phyloP scores from a whole-genome alignment of 768 basidiomycete genomes.

The Auricularia heimuer region DNA sequence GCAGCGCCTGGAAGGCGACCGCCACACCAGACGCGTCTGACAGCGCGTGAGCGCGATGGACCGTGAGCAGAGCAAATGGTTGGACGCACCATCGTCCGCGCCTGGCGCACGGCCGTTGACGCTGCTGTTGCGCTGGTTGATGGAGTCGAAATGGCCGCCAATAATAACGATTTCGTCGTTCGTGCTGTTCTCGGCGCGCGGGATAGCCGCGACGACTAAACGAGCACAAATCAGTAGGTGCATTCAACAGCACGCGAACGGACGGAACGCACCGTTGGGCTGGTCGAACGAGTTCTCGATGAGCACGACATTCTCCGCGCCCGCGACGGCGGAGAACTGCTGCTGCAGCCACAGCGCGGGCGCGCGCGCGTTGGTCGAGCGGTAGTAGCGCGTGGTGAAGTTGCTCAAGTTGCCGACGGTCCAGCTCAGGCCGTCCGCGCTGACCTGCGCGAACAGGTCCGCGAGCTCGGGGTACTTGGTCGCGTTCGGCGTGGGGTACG shows the following conservation, averaged over 20 bases:
- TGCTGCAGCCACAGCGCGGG: conserved; percentile 2
- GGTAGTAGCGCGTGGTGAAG: conserved; percentile 6
- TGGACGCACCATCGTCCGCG: not conserved
- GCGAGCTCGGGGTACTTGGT: conserved; percentile 4
- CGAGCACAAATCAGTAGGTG: not conserved
- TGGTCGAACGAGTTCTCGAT: conserved; percentile 7
- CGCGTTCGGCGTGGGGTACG: conserved; percentile 3
- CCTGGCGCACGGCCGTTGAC: conserved; percentile 1
- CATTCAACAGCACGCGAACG: not conserved
- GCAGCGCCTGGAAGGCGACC: conserved; percentile 1
- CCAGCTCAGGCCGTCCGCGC: not conserved
- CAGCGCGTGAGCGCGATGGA: too few relatives aligned
- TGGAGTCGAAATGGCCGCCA: conserved; percentile 5
- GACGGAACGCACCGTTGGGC: conserved; percentile 1
- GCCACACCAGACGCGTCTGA: conserved; percentile 6
- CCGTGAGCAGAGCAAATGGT: too few relatives aligned
- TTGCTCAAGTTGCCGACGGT: conserved; percentile 2
- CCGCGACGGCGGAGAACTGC: not conserved
- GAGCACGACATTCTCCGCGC: not conserved
- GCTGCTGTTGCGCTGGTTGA: conserved; percentile 1
- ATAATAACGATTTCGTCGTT: conserved; percentile 1
- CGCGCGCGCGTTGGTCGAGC: conserved; percentile 2
- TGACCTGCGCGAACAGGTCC: conserved; percentile 1
- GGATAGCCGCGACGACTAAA: not conserved
- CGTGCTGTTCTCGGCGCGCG: not conserved